Percentiles rank a stretch among this genome's conserved stretches.
Evolutionary conservation across 2,329 filamentous ascomycete species (phyloP).

Genomic region (Chrysosporium keratinophilum): DNA sequence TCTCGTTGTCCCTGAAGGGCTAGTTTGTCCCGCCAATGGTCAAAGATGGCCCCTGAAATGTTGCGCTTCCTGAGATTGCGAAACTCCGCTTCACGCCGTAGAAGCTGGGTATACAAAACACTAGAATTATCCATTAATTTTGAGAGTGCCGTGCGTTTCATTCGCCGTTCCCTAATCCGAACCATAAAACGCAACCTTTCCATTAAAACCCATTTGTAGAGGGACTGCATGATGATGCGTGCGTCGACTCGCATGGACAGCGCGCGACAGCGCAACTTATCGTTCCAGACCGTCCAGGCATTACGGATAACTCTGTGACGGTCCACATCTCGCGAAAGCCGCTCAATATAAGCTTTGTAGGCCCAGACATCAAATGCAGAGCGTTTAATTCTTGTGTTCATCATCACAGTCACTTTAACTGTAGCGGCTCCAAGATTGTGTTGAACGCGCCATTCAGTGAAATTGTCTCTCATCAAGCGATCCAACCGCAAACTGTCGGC

Average conservation of each 20-base stretch:
- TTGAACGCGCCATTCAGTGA: conserved; percentile 36
- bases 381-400: conserved; percentile 38
- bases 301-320: conserved; percentile 45
- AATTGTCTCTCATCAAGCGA: conserved; percentile 29
- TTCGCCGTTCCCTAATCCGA: conserved; percentile 32
- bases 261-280: conserved; percentile 46
- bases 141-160: conserved; percentile 31
- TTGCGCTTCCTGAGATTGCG: conserved; percentile 27
- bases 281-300: conserved; percentile 53
- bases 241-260: conserved; percentile 46
- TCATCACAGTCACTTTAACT: conserved; percentile 35
- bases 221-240: conserved; percentile 44
- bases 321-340: conserved; percentile 43
- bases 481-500: conserved; percentile 26
- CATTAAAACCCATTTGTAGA: conserved; percentile 54
- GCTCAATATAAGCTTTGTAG: conserved; percentile 34
- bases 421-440: conserved; percentile 35
- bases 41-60: conserved; percentile 27
- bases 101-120: conserved; percentile 28
- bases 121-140: conserved; percentile 33
- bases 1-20: conserved; percentile 33
- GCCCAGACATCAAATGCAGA: conserved; percentile 44
- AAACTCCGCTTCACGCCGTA: conserved; percentile 30
- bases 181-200: conserved; percentile 35
- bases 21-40: conserved; percentile 32